Evolutionary conservation across 805 yeast genomes (phyloP).

Genomic region (Spathaspora girioi): DNA sequence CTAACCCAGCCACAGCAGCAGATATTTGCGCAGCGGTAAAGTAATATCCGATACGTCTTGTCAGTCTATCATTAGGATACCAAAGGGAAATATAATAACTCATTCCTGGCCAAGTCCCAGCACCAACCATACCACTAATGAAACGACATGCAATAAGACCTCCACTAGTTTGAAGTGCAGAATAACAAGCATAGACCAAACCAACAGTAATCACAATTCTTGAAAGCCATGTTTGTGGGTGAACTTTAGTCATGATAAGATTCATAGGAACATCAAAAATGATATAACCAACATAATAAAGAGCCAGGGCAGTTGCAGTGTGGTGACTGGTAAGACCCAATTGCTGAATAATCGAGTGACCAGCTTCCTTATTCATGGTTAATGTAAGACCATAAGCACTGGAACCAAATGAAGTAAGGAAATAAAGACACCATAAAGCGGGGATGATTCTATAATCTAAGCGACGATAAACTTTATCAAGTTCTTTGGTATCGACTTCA

Average conservation of each 20-base stretch:
- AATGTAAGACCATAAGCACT: slow-evolving; percentile 75
- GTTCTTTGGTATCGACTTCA: background rate
- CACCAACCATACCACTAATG: slow-evolving; percentile 72
- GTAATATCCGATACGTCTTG: slow-evolving; percentile 80
- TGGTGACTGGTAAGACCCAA: slow-evolving; percentile 53
- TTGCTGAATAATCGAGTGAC: slow-evolving; percentile 57
- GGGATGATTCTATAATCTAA: slow-evolving; percentile 74
- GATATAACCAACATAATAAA: slow-evolving; percentile 79
- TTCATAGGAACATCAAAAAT: slow-evolving; percentile 88
- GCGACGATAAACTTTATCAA: slow-evolving; percentile 47
- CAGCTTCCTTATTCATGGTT: slow-evolving; percentile 65
- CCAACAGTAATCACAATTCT: slow-evolving; percentile 79
- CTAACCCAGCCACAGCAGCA: slow-evolving; percentile 85
- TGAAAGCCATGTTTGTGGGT: slow-evolving; percentile 83
- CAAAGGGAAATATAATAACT: slow-evolving; percentile 78
- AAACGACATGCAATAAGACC: slow-evolving; percentile 73
- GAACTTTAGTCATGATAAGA: slow-evolving; percentile 72
- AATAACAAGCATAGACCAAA: slow-evolving; percentile 69
- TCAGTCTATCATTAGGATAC: slow-evolving; percentile 78
- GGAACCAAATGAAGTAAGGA: slow-evolving; percentile 73
- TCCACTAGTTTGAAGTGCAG: slow-evolving; percentile 49
- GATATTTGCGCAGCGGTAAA: slow-evolving; percentile 91
- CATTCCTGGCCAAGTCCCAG: slow-evolving; percentile 92
- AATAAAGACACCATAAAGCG: slow-evolving; percentile 76
- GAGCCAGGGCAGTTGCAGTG: slow-evolving; percentile 71